phyloP scores from a whole-genome alignment of 768 basidiomycete species.

The Pisolithus marmoratus region DNA sequence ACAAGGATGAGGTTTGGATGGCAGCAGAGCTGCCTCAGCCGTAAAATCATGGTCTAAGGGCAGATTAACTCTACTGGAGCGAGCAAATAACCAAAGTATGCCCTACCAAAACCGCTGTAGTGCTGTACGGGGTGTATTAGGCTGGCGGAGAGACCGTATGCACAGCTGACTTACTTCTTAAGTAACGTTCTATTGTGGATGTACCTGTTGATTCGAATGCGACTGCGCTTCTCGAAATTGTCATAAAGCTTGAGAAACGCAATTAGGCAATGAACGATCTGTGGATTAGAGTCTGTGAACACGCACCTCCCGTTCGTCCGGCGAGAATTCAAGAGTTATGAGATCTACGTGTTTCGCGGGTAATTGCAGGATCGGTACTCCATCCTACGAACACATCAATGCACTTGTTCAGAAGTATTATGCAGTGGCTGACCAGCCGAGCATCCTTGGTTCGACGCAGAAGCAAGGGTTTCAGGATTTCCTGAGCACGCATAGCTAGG shows the following conservation, averaged over 20 bases:
- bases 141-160: neutral
- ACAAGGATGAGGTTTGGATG: constrained; percentile 70
- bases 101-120: neutral
- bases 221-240: constrained; percentile 48
- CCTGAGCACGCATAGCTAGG: constrained; percentile 56
- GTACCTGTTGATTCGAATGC: constrained; percentile 54
- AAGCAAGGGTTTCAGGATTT: constrained; percentile 58
- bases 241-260: constrained; percentile 43
- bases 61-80: neutral
- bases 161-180: constrained; percentile 53
- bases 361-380: constrained; percentile 61
- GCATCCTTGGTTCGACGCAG: constrained; percentile 74
- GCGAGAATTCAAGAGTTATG: constrained; percentile 53
- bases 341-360: constrained; percentile 57
- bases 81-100: neutral
- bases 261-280: neutral
- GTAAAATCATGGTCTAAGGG: constrained; percentile 61
- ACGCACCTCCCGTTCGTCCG: constrained; percentile 59
- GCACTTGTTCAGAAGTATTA: neutral
- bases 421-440: constrained; percentile 27
- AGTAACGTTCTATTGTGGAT: constrained; percentile 59
- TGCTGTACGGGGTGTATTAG: neutral
- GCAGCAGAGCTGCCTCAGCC: constrained; percentile 67
- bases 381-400: constrained; percentile 31
- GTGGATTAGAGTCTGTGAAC: neutral